phyloP scores from a whole-genome alignment of 2,329 filamentous ascomycete species.

The Macrophomina tecta region DNA sequence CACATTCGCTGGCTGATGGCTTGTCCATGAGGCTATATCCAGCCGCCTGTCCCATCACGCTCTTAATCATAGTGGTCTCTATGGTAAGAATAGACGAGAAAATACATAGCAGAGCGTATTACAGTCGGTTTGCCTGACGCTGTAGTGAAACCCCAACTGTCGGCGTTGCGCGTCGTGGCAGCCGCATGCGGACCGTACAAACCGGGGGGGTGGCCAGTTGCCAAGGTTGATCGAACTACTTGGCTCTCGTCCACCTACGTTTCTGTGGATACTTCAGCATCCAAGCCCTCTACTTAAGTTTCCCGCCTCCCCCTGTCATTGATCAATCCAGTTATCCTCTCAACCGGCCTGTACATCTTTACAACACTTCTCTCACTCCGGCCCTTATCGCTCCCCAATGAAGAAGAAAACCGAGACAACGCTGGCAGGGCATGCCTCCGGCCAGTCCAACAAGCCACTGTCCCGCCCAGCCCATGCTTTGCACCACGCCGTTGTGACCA shows the following conservation, averaged over 20 bases:
- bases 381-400: background rate
- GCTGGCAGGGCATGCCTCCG: constrained; percentile 49
- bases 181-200: background rate
- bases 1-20: too few relatives aligned
- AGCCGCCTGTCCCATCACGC: too few relatives aligned
- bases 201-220: background rate
- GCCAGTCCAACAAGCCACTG: constrained; percentile 60
- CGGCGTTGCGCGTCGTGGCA: background rate
- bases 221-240: background rate
- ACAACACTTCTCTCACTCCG: background rate
- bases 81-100: too few relatives aligned
- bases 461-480: constrained; percentile 68
- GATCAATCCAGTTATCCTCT: too few relatives aligned
- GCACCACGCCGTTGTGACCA: constrained; percentile 57
- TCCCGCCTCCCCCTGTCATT: background rate
- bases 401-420: background rate
- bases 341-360: background rate
- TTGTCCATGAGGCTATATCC: too few relatives aligned
- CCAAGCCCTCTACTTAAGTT: constrained; percentile 23
- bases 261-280: background rate
- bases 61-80: too few relatives aligned
- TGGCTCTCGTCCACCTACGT: background rate
- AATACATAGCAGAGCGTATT: background rate
- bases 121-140: background rate
- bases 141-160: background rate